Evolutionary conservation across 768 basidiomycete genomes (phyloP), one percentile per base, ranked within the genome.

Genomic region (Macrolepiota dolichaula): DNA sequence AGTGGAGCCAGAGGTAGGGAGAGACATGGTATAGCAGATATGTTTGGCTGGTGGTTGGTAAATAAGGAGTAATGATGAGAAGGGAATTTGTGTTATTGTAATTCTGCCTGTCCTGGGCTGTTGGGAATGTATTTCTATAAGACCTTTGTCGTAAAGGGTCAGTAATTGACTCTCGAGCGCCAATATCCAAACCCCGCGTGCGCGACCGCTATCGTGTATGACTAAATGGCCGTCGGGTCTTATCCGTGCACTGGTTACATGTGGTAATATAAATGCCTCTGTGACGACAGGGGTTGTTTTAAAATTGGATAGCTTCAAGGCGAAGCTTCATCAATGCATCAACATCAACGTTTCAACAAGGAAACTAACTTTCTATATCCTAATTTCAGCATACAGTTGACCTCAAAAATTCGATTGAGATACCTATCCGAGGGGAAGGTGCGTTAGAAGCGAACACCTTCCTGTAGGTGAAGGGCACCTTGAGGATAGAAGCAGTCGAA

Each of bases 191-290:
- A 46, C 22, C 15, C 44, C 36, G 53, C 52, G 36, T 61, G 38
- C 46, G 44, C 35, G 55, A 49, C 55, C 22, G 55, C 15, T 49
- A 27, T 13, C 25, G 22, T 44, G n/a, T 35, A 36, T 57, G 42
- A 37, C 17, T 2, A 27, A 46, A 27, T 37, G 40, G 27, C 24
- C 24, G 55, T 64, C 70, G 70, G 70, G 69, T 71, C 70, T 71
- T 71, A 71, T 59, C 70, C 70, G 70, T 66, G 47, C 29, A 61
- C 51, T 42, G 55, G 24, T 32, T 59, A 36, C n/a, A n/a, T 27
- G n/a, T 19, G 36, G 29, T 38, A 38, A 54, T 54, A 54, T 54
- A 24, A 19, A 19, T 54, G 52, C 29, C 0, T 54, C 13, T 54
- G 36, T 36, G 36, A 53, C 52, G 37, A 24, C 37, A 11, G 51